A percentile compares a stretch with the other conserved stretches of the same genome.
Evolutionary conservation across 176 grass and related monocot genomes (phyloP).

Genomic region (Oryza coarctata): DNA sequence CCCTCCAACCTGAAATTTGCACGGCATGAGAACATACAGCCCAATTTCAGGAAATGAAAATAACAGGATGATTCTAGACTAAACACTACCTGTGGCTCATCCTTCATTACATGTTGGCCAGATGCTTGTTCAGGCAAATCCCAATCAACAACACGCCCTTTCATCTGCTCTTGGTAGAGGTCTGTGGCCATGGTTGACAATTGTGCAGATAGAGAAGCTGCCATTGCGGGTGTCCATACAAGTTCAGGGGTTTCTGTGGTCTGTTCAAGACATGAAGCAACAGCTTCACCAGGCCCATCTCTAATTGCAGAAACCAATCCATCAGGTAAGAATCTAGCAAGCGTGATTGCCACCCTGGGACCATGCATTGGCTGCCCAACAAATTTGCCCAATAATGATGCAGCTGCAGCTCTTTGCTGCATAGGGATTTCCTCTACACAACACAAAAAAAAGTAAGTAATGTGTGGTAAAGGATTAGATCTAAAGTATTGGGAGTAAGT

Average conservation of each 20-base stretch:
- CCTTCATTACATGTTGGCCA: conserved; percentile 95
- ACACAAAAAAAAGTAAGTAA: conserved; percentile 40
- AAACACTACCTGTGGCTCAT: conserved; percentile 92
- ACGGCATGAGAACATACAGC: conserved; percentile 28
- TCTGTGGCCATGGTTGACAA: conserved; percentile 89
- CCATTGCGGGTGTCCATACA: conserved; percentile 99
- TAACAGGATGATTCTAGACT: conserved; percentile 1
- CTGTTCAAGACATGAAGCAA: conserved; percentile 82
- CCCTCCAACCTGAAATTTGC: conserved; percentile 86
- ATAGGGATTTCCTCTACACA: conserved; percentile 88
- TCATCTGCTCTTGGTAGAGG: conserved; percentile 97
- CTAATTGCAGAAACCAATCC: conserved; percentile 90
- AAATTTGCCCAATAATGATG: conserved; percentile 91
- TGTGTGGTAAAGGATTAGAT: conserved; percentile 5
- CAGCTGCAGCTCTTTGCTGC: conserved; percentile 89
- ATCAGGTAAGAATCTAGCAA: conserved; percentile 92
- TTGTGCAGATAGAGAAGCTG: conserved; percentile 90
- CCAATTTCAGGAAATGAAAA: conserved; percentile 20
- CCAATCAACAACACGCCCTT: conserved; percentile 94
- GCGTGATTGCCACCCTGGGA: conserved; percentile 88
- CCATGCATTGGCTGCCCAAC: conserved; percentile 99
- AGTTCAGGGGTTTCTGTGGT: conserved; percentile 99
- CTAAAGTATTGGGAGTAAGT: neutral
- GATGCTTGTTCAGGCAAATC: conserved; percentile 97
- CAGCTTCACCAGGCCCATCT: conserved; percentile 96